Conservation (phyloP, 768 basidiomycete genomes). For the Polyporus arcularius region DNA sequence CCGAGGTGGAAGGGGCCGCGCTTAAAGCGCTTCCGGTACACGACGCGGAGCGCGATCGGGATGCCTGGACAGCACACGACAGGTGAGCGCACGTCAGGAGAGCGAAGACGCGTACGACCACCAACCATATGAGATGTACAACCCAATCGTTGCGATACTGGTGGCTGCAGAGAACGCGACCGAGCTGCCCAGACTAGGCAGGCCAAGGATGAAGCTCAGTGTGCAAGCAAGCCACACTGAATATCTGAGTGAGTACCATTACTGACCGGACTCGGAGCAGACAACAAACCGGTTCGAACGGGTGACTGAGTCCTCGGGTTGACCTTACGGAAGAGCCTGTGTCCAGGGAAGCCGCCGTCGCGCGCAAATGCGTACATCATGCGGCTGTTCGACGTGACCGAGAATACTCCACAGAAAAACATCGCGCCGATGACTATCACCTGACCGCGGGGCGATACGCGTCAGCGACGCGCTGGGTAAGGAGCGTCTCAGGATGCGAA, state of each 20-base stretch:
- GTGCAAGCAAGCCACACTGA: conserved; percentile 79
- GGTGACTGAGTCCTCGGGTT: conserved; percentile 60
- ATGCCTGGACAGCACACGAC: conserved; percentile 39
- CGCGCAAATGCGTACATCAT: conserved; percentile 86
- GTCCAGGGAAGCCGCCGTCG: conserved; percentile 73
- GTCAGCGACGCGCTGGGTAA: not conserved
- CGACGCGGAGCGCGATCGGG: conserved; percentile 67
- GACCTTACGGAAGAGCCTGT: conserved; percentile 66
- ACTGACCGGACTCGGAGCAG: not conserved
- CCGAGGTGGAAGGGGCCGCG: conserved; percentile 77
- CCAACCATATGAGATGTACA: conserved; percentile 74
- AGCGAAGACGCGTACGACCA: not conserved
- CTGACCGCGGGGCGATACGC: conserved; percentile 27
- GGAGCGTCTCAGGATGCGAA: not conserved
- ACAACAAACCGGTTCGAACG: conserved; percentile 58
- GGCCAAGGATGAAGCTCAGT: conserved; percentile 70
- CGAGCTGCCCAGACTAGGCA: conserved; percentile 71
- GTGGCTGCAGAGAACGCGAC: conserved; percentile 66
- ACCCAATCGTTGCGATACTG: conserved; percentile 69
- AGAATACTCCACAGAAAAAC: conserved; percentile 80
- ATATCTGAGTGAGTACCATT: not conserved
- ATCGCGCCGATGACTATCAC: conserved; percentile 70
- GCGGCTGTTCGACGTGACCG: conserved; percentile 74
- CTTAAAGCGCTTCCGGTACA: conserved; percentile 59
- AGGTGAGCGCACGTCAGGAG: not conserved